These are phyloP conservation scores for Stagonosporopsis tanaceti DNA, from an alignment of 2,329 filamentous ascomycete genomes.

Conservation along the genomic window DNA sequence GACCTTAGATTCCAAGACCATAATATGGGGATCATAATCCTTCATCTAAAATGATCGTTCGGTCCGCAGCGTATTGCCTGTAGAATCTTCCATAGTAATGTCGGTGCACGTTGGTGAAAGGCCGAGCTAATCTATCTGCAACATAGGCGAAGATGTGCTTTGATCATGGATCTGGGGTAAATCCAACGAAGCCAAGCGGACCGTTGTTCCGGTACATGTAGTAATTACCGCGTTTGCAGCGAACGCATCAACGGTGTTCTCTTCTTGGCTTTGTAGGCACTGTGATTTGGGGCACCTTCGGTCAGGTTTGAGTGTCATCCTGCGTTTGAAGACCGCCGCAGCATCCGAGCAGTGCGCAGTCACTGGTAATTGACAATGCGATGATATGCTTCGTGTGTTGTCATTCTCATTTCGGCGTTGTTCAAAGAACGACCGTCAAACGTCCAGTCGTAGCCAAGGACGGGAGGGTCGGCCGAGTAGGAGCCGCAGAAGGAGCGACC, in stretches of 20 bases:
- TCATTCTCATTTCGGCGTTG: slow-evolving; percentile 10
- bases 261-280: neutral
- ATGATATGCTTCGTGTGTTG: neutral
- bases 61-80: neutral
- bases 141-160: slow-evolving; percentile 8
- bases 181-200: slow-evolving; percentile 8
- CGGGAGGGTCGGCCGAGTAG: slow-evolving; percentile 16
- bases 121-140: slow-evolving; percentile 14
- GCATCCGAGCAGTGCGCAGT: neutral
- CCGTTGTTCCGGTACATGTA: slow-evolving; percentile 4
- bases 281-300: neutral
- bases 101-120: slow-evolving; percentile 3
- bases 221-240: neutral
- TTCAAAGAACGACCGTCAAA: slow-evolving; percentile 12
- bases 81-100: slow-evolving; percentile 13
- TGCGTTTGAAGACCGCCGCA: neutral
- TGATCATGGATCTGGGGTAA: slow-evolving; percentile 11
- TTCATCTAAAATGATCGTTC: slow-evolving; percentile 11
- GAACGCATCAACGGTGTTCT: neutral
- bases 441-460: slow-evolving; percentile 6
- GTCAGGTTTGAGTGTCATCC: neutral
- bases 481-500: slow-evolving; percentile 14
- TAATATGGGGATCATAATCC: slow-evolving; percentile 5
- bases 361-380: neutral
- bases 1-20: neutral